Conservation (phyloP, 352 stramenopile species). For the Thalassiosira mediterranea region DNA sequence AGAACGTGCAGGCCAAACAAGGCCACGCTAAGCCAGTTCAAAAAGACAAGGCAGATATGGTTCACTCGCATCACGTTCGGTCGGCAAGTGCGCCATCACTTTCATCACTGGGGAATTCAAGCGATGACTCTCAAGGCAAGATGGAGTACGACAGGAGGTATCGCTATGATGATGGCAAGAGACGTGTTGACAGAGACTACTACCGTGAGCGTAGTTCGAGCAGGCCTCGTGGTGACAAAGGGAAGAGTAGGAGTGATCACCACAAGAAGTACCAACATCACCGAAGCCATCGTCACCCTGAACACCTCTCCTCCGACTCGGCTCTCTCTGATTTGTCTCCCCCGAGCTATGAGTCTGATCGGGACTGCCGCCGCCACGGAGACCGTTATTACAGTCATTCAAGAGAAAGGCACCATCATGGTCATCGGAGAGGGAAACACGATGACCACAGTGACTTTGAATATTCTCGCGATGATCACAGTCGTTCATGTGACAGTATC, state of each 20-base stretch:
- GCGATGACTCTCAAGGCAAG: not conserved
- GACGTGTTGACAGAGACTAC: too few relatives aligned
- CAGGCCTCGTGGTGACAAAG: too few relatives aligned
- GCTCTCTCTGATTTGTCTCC: constrained; percentile 7
- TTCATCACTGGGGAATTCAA: constrained; percentile 8
- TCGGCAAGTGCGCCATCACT: constrained; percentile 12
- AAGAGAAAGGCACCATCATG: not conserved
- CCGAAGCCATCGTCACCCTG: constrained; percentile 1
- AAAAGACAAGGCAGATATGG: not conserved
- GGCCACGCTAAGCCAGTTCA: too few relatives aligned
- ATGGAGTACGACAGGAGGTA: constrained; percentile 1
- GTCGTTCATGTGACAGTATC: too few relatives aligned
- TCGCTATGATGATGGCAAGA: constrained; percentile 6
- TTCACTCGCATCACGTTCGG: not conserved
- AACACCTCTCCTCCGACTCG: constrained; percentile 8
- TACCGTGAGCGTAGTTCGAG: too few relatives aligned
- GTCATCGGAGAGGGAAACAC: not conserved
- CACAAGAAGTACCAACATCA: too few relatives aligned
- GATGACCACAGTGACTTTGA: not conserved
- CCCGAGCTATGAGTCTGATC: constrained; percentile 2
- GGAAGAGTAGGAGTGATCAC: not conserved
- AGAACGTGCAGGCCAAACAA: too few relatives aligned
- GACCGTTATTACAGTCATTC: not conserved
- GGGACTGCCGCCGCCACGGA: not conserved
- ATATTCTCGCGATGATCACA: not conserved